A percentile compares a stretch with the other conserved stretches of the same genome.
Evolutionary conservation across 108 stramenopile species (phyloP).

Genomic region (Pseudonitzschia pungens): DNA sequence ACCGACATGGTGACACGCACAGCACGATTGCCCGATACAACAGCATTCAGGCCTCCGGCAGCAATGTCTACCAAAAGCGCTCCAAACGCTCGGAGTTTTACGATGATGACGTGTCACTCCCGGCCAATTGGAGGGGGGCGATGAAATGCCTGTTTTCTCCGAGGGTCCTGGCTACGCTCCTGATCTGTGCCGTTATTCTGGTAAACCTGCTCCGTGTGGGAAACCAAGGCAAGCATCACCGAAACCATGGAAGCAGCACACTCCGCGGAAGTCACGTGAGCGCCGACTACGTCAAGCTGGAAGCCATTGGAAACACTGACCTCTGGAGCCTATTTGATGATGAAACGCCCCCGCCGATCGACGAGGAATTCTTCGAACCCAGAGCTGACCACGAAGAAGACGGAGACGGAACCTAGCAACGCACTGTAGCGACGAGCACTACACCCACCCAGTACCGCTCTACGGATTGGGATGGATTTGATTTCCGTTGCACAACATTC

Average conservation of each 20-base stretch:
- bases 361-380: no score
- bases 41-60: not conserved
- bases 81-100: not conserved
- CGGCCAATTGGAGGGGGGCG: not conserved
- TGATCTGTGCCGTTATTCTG: not conserved
- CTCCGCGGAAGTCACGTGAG: not conserved
- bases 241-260: not conserved
- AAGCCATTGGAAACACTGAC: not conserved
- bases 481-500: no score
- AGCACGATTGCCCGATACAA: not conserved
- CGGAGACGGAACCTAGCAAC: no score
- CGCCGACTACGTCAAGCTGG: slow-evolving; percentile 5
- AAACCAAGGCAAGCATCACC: not conserved
- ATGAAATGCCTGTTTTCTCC: not conserved
- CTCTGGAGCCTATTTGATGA: not conserved
- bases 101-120: not conserved
- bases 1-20: no score
- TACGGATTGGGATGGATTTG: no score
- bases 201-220: not conserved
- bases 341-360: not conserved
- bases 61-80: slow-evolving; percentile 6
- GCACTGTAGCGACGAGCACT: no score
- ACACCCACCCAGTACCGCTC: no score
- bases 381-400: no score
- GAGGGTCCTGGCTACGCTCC: not conserved